Evolutionary conservation across 176 grass and related monocot genomes (phyloP).

Genomic region (bread wheat (Triticum aestivum)): IWGSC_CS_RefSeq_v2.1 NC_057801.1:17808844-17809343

Average conservation of each 20-base stretch:
- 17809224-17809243: constrained; percentile 5
- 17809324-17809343: not conserved
- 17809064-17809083: not conserved
- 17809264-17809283: constrained; percentile 24
- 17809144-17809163: not conserved
- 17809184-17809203: not conserved
- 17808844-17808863: too few species aligned
- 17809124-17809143: not conserved
- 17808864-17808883: too few species aligned
- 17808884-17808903: too few species aligned
- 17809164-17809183: constrained; percentile 15
- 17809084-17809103: not conserved
- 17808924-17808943: too few species aligned
- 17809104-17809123: not conserved
- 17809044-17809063: too few species aligned
- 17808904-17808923: too few species aligned
- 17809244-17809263: not conserved
- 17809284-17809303: not conserved
- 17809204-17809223: not conserved
- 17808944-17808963: too few species aligned
- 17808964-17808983: too few species aligned
- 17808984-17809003: too few species aligned
- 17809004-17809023: too few species aligned
- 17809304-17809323: not conserved
- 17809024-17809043: too few species aligned